Evolutionary conservation across 306 rosid genomes (phyloP), one percentile per base, ranked within the genome.

Genomic region (Canavalia ensiformis): DNA sequence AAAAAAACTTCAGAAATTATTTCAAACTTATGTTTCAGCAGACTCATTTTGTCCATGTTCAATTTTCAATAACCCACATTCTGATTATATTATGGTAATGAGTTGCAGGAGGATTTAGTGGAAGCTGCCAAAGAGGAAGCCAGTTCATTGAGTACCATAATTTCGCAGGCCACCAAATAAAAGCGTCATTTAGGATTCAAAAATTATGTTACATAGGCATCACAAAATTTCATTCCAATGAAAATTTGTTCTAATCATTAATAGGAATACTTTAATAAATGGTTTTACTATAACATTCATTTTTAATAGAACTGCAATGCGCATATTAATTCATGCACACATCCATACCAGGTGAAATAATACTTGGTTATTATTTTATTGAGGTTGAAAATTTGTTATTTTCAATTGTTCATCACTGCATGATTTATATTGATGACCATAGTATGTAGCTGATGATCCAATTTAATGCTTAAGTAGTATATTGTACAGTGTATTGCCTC

Each of bases 91-190:
- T 49, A 59, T 73, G 82, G 25, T 56, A 35, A 67, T 62, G 29
- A n/a, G 11, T 68, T 91, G 86, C 68, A 92, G 97, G 97, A 94
- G 90, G 91, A 95, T 13, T 68, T 92, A 76, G 94, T 94, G 89
- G 97, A 94, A 86, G 87, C 85, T 39, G 97, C 97, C 3, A 92
- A 92, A 81, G 95, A 91, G 86, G 90, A 94, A 77, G 88, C 92
- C 6, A 84, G 88, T 76, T 92, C 97, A n/a, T 74, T 92, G 78
- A 85, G 97, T 78, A 91, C 85, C 59, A 90, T 92, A 49, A 90
- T 94, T 39, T 94, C 94, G 0, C 90, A 94, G 67, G 97, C 97
- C 75, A 84, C 90, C 77, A 87, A 84, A 62, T 87, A 81, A 83
- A 52, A 72, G 67, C 2, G 39, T 28, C 62, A 31, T 47, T 29